Conservation (phyloP, 352 stramenopile species). For the Phytophthora ohioensis region DNA sequence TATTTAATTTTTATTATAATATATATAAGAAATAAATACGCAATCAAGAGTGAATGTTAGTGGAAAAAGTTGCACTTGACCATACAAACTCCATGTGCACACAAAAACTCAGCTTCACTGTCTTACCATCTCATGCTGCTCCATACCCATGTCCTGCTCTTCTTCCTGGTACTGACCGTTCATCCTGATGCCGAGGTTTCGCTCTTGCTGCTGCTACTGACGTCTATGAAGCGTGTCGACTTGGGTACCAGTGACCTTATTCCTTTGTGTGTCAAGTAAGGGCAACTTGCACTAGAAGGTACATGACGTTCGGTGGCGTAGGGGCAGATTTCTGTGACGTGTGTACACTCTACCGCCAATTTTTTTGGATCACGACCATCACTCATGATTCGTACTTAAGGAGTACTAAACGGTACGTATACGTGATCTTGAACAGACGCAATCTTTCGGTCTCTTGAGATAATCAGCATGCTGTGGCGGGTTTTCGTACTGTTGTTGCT, state of each 20-base stretch:
- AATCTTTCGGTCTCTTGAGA: neutral
- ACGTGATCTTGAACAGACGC: constrained; percentile 31
- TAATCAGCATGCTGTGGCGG: neutral
- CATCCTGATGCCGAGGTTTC: constrained; percentile 14
- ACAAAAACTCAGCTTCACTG: neutral
- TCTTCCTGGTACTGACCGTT: constrained; percentile 57
- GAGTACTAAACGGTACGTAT: neutral
- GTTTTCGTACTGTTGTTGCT: neutral
- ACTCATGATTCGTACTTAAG: constrained; percentile 21
- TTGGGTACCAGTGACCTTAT: neutral
- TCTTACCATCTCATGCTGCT: constrained; percentile 59
- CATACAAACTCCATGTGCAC: constrained; percentile 27
- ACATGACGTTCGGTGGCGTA: constrained; percentile 8
- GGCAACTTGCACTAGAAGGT: neutral
- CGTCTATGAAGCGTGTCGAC: neutral
- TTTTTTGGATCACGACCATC: constrained; percentile 21
- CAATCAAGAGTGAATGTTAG: constrained; percentile 3
- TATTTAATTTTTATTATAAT: neutral
- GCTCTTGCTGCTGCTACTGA: neutral
- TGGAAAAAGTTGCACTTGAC: constrained; percentile 33
- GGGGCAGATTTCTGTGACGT: neutral
- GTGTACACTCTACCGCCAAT: constrained; percentile 34
- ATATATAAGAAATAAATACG: constrained; percentile 17
- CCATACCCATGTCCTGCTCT: constrained; percentile 44
- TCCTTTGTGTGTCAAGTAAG: constrained; percentile 5